phyloP scores from a whole-genome alignment of 2,329 filamentous ascomycete species.

The Endoconidiophora laricicola region DNA sequence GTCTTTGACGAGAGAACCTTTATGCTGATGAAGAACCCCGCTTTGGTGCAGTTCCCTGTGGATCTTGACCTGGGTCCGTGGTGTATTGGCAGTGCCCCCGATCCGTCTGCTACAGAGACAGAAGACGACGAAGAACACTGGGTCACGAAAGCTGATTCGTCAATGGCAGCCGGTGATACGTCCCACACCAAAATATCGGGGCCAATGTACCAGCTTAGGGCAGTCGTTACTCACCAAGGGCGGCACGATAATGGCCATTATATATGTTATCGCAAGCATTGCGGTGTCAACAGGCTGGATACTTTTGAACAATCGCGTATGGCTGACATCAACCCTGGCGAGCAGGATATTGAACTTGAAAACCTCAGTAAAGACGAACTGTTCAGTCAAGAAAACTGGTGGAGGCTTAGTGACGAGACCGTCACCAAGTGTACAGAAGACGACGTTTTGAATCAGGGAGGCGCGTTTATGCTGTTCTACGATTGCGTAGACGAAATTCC shows the following conservation, averaged over 20 bases:
- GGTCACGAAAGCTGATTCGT: constrained; percentile 48
- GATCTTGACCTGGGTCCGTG: constrained; percentile 64
- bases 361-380: constrained; percentile 9
- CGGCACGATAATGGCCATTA: constrained; percentile 93
- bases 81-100: constrained; percentile 49
- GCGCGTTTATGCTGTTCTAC: constrained; percentile 96
- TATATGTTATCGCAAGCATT: constrained; percentile 67
- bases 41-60: constrained; percentile 60
- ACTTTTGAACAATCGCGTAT: constrained; percentile 10
- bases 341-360: constrained; percentile 13
- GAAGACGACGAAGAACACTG: constrained; percentile 43
- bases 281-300: neutral
- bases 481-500: constrained; percentile 48
- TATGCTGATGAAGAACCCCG: constrained; percentile 66
- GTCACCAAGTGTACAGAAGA: constrained; percentile 60
- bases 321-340: constrained; percentile 8
- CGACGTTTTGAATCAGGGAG: constrained; percentile 55
- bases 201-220: constrained; percentile 58
- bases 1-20: constrained; percentile 76
- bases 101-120: neutral
- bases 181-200: constrained; percentile 35
- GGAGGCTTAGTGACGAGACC: constrained; percentile 77
- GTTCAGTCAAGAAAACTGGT: constrained; percentile 40
- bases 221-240: constrained; percentile 77
- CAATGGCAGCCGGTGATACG: constrained; percentile 51